A percentile compares a stretch with the other conserved stretches of the same genome.
Evolutionary conservation across 1,284 basidiomycete species (phyloP).

Genomic region (Chiua sp.): DNA sequence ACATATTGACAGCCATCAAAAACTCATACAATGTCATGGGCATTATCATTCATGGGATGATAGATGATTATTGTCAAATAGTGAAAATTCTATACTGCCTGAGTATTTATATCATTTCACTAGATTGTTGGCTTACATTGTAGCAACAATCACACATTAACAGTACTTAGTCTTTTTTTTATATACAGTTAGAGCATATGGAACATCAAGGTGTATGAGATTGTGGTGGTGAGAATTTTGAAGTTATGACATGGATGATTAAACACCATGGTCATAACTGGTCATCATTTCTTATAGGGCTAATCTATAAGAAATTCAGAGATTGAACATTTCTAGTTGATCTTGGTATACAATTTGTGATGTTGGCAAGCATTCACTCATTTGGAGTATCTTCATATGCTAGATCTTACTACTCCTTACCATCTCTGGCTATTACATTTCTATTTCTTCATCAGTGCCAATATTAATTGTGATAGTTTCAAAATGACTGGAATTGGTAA

Average conservation of each 20-base stretch:
- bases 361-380: constrained; percentile 31
- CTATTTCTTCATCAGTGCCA: constrained; percentile 46
- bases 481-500: constrained; percentile 17
- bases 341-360: constrained; percentile 27
- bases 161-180: constrained; percentile 11
- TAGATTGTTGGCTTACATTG: constrained; percentile 5
- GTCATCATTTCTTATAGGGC: constrained; percentile 37
- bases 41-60: constrained; percentile 53
- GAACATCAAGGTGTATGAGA: constrained; percentile 7
- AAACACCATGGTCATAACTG: constrained; percentile 23
- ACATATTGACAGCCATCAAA: constrained; percentile 57
- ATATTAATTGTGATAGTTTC: constrained; percentile 44
- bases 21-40: constrained; percentile 55
- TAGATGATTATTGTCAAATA: constrained; percentile 29
- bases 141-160: constrained; percentile 10
- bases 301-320: background rate
- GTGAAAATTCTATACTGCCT: background rate
- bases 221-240: constrained; percentile 34
- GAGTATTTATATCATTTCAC: no score
- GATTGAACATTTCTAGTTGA: constrained; percentile 14
- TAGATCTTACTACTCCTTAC: constrained; percentile 33
- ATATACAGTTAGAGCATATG: background rate
- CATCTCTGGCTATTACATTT: constrained; percentile 52
- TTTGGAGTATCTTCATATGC: constrained; percentile 41
- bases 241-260: constrained; percentile 26